Percentiles rank a stretch among this genome's conserved stretches.
Conservation (phyloP, 106 monocot species). For the Vanilla planifolia region DNA sequence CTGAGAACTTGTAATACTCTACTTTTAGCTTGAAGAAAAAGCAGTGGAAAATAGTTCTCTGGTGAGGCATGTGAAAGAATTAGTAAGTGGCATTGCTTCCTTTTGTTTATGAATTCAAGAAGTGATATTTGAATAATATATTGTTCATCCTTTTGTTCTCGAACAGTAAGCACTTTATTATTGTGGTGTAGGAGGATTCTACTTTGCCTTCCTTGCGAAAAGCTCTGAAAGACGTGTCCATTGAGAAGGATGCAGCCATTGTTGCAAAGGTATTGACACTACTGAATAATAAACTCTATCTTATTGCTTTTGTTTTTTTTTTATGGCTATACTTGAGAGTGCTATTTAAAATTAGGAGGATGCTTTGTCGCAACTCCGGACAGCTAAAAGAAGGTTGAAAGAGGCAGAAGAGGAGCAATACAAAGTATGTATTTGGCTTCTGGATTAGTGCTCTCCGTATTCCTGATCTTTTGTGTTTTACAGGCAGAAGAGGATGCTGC, state of each 20-base stretch:
- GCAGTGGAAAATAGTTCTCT: slow-evolving; percentile 56
- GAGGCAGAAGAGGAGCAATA: slow-evolving; percentile 99
- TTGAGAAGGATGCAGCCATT: slow-evolving; percentile 93
- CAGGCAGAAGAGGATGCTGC: slow-evolving; percentile 99
- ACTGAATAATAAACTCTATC: no score
- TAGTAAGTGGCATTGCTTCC: slow-evolving; percentile 39
- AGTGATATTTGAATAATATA: background rate
- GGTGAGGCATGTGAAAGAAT: slow-evolving; percentile 47
- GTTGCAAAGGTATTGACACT: slow-evolving; percentile 56
- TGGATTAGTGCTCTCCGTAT: background rate
- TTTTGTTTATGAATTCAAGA: background rate
- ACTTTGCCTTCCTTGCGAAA: slow-evolving; percentile 71
- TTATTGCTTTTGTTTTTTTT: slow-evolving; percentile 1
- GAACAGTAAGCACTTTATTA: background rate
- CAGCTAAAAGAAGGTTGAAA: slow-evolving; percentile 68
- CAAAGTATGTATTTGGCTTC: slow-evolving; percentile 40
- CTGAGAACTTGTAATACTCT: background rate
- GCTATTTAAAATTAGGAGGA: slow-evolving; percentile 64
- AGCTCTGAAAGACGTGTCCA: slow-evolving; percentile 65
- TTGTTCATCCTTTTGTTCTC: background rate
- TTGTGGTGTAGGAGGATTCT: slow-evolving; percentile 51
- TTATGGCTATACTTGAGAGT: background rate
- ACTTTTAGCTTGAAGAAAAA: slow-evolving; percentile 57
- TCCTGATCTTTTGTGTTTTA: slow-evolving; percentile 12
- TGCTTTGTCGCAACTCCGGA: slow-evolving; percentile 76